These are phyloP conservation scores for Rhododendron vialii DNA, from an alignment of 148 eudicot genomes.

Conservation along the genomic window DNA sequence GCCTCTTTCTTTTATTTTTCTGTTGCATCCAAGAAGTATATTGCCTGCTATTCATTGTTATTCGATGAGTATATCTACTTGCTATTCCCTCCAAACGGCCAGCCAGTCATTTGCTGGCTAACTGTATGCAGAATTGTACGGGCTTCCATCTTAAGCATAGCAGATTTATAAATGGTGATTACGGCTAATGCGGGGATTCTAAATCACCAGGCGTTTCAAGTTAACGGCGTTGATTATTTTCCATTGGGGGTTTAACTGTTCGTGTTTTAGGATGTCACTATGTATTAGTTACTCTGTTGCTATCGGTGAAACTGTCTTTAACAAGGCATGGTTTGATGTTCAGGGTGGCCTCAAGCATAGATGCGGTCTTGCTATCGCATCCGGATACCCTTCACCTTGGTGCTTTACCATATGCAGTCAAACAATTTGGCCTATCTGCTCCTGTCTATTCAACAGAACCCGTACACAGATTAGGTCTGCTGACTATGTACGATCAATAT, in stretches of 20 bases:
- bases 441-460: constrained; percentile 93
- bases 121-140: not conserved
- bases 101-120: not conserved
- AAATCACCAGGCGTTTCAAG: not conserved
- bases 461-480: constrained; percentile 76
- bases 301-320: not conserved
- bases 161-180: not conserved
- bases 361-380: constrained; percentile 86
- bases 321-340: constrained; percentile 6
- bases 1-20: not conserved
- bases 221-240: not conserved
- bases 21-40: not conserved
- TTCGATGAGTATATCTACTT: not conserved
- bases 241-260: not conserved
- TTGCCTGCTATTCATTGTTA: not conserved
- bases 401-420: constrained; percentile 92
- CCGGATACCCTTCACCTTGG: constrained; percentile 91
- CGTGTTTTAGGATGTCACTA: not conserved
- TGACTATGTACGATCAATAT: constrained; percentile 95
- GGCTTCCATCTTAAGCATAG: not conserved
- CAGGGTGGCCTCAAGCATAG: constrained; percentile 87
- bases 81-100: not conserved
- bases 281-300: not conserved
- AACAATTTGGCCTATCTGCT: constrained; percentile 68
- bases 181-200: not conserved